Evolutionary conservation across 805 yeast genomes (phyloP), one percentile per base, ranked within the genome.

Genomic region (Ogataea salicorniae): DNA sequence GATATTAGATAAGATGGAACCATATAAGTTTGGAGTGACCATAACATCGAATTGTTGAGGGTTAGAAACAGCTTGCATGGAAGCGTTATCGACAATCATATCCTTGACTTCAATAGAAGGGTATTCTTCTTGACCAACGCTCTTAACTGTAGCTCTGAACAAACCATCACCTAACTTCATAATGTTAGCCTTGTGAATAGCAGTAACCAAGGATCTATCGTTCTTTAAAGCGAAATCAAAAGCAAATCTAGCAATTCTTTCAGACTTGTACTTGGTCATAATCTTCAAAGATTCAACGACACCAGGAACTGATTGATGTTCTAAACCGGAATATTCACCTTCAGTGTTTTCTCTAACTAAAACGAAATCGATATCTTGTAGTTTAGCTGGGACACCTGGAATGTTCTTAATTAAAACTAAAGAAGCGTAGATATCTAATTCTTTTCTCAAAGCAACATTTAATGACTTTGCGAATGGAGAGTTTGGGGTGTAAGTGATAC

Each of bases 91-190:
- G 61, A 92, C 98, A 73, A 92, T 94, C 81, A 94, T 87, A 72
- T 91, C 96, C 70, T 83, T 84, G 60, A 84, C 88, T 53, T 77
- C 79, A 56, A 92, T 80, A 50, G 83, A 84, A 56, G 95, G 95
- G 74, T 87, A 87, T 71, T 86, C 92, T 61, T 81, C 83, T 56
- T 80, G 85, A 65, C 89, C 91, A 57, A 94, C 83, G 59, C 84
- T 85, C 71, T 89, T 83, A 61, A 92, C 87, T 57, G 97, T 90
- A 71, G 84, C 80, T 79, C 96, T 88, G 82, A 94, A 92, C 64
- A 92, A 80, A 72, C 99, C 99, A 69, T 92, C 99, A 70, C 96
- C 96, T 67, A 90, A 81, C 77, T 92, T 92, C 99, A 92, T 92
- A 66, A 92, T 92, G 80, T 94, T 94, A 59, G 99, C 99, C 76